These are phyloP conservation scores for Papilionanthe hybrid DNA, from an alignment of 116 monocot genomes.

Conservation along the genomic window DNA sequence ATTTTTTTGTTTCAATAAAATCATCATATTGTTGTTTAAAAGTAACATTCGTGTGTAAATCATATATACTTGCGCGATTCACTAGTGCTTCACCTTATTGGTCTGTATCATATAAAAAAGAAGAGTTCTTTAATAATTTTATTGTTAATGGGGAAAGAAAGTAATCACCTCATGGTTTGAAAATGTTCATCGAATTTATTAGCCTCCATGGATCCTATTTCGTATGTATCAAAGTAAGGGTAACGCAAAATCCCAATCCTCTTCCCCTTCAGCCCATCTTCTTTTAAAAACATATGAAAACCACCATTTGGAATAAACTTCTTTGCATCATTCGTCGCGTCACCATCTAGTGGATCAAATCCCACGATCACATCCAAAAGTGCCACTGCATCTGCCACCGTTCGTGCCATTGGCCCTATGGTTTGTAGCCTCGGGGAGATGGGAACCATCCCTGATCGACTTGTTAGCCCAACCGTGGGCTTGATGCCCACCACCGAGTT, in stretches of 20 bases:
- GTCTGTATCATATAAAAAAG: no score
- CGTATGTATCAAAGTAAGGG: slow-evolving; percentile 30
- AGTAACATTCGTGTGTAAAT: no score
- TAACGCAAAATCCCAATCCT: slow-evolving; percentile 49
- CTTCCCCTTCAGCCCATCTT: slow-evolving; percentile 56
- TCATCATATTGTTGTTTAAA: no score
- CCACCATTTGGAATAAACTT: slow-evolving; percentile 57
- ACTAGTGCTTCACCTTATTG: no score
- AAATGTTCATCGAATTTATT: slow-evolving; percentile 33
- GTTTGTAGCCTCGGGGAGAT: slow-evolving; percentile 47
- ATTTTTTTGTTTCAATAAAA: no score
- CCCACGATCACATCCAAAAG: slow-evolving; percentile 63
- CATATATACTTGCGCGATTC: no score
- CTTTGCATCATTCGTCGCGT: slow-evolving; percentile 32
- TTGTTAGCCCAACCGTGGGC: slow-evolving; percentile 53
- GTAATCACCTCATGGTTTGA: slow-evolving; percentile 24
- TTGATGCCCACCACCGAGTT: slow-evolving; percentile 45
- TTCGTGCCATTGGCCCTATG: slow-evolving; percentile 37
- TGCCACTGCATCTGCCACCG: slow-evolving; percentile 38
- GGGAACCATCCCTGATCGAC: slow-evolving; percentile 55
- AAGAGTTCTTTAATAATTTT: no score
- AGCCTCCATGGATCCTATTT: background rate
- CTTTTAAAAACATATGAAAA: slow-evolving; percentile 39
- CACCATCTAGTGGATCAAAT: slow-evolving; percentile 40
- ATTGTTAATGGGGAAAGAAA: no score